Evolutionary conservation across 2,329 filamentous ascomycete species (phyloP), one percentile per base, ranked within the genome.

Genomic region (Fusarium fujikuroi): DNA sequence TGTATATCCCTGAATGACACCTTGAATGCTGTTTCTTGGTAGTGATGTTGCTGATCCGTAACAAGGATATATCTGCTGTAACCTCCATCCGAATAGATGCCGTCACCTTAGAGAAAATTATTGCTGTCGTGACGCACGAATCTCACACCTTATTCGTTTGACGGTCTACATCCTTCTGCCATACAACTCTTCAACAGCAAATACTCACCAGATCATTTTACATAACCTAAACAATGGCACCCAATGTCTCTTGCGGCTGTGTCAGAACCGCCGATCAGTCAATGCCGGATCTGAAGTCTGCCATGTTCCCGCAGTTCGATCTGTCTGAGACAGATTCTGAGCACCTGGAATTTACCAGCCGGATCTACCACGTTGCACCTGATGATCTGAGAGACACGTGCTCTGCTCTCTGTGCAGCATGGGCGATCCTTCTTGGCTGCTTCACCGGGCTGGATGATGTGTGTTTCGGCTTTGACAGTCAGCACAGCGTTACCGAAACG

Each of bases 401-500:
- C 53, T 49, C 52, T 32, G 50, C 63, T 12, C 34, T 77, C 7
- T 66, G 63, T 8, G 47, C 59, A 21, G 40, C 72, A n/a, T 74
- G 72, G 72, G 72, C 54, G 25, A 36, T 75, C 30, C 63, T 77
- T 16, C 66, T 77, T 39, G 57, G 28, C 15, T 73, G 69, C 56
- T 77, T 73, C 69, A 77, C 73, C 9, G 75, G 75, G 18, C 60
- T 76, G 4, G 75, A 77, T 6, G 32, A 46, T 36, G 71, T 76
- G 15, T 73, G 71, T 7, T 76, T 77, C 10, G 75, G 63, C 9
- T 68, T 69, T 28, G 30, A 61, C 14, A 64, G 69, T 40, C 25
- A 65, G 43, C 63, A 74, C 57, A 72, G 12, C n/a, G 7, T 28
- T n/a, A 42, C 52, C 40, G 18, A 7, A 7, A 3, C 3, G 14